These are phyloP conservation scores for Ustilago crameri DNA, from an alignment of 1,284 basidiomycete species.

Conservation along the genomic window DNA sequence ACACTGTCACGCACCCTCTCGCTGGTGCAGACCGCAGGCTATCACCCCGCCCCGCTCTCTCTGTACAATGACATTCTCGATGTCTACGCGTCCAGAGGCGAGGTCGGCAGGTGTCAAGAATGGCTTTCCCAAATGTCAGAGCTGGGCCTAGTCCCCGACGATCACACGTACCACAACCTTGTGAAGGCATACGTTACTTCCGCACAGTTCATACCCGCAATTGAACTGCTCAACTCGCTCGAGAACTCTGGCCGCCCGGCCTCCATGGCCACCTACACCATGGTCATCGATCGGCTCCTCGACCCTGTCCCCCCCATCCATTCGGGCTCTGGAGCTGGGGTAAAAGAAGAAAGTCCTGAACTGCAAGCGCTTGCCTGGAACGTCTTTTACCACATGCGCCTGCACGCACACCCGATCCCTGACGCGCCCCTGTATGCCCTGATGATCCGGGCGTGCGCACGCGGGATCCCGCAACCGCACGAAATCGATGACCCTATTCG, in stretches of 20 bases:
- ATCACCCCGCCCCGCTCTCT: slow-evolving; percentile 35
- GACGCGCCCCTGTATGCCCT: slow-evolving; percentile 79
- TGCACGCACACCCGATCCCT: slow-evolving; percentile 86
- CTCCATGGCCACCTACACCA: slow-evolving; percentile 59
- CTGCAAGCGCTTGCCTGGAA: slow-evolving; percentile 75
- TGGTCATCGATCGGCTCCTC: slow-evolving; percentile 52
- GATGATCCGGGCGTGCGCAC: slow-evolving; percentile 89
- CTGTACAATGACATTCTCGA: slow-evolving; percentile 70
- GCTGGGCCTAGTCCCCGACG: slow-evolving; percentile 37
- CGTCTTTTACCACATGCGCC: slow-evolving; percentile 93
- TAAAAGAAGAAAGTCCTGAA: slow-evolving; percentile 35
- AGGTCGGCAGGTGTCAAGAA: slow-evolving; percentile 65
- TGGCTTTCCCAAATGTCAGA: slow-evolving; percentile 27
- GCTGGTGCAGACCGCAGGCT: slow-evolving; percentile 41
- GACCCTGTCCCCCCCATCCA: slow-evolving; percentile 6
- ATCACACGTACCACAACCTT: slow-evolving; percentile 55
- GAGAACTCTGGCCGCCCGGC: slow-evolving; percentile 51
- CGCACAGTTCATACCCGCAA: slow-evolving; percentile 32
- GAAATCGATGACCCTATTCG: slow-evolving; percentile 54
- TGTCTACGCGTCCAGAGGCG: slow-evolving; percentile 72
- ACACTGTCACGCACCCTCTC: slow-evolving; percentile 29
- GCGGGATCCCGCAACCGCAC: slow-evolving; percentile 70
- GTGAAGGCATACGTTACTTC: slow-evolving; percentile 52
- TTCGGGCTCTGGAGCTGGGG: background rate
- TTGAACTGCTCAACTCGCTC: slow-evolving; percentile 50